phyloP scores from a whole-genome alignment of 768 basidiomycete genomes.

The Pleurotus platypus region DNA sequence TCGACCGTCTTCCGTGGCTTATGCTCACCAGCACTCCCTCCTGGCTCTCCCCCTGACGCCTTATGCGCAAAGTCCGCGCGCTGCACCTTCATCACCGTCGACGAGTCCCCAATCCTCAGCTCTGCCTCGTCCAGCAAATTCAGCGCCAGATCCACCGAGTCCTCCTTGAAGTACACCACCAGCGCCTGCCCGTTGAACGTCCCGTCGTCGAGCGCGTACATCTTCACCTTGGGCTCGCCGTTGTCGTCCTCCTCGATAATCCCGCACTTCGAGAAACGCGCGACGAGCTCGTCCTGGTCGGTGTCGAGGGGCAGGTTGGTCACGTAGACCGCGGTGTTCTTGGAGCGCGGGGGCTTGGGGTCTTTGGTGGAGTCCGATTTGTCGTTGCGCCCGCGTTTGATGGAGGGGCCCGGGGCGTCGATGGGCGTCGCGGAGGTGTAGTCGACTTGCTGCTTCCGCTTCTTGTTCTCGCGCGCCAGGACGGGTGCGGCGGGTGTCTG shows the following conservation, averaged over 20 bases:
- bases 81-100: constrained; percentile 68
- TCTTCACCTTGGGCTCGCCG: constrained; percentile 92
- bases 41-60: constrained; percentile 32
- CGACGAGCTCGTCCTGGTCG: constrained; percentile 69
- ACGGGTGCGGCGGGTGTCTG: constrained; percentile 91
- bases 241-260: constrained; percentile 89
- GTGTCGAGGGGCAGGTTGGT: constrained; percentile 78
- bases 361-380: constrained; percentile 33
- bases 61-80: constrained; percentile 82
- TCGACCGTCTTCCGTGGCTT: constrained; percentile 63
- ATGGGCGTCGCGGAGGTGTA: constrained; percentile 53
- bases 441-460: constrained; percentile 72
- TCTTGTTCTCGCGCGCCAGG: constrained; percentile 74
- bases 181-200: constrained; percentile 91
- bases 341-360: constrained; percentile 60
- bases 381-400: constrained; percentile 66
- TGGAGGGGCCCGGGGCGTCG: constrained; percentile 43
- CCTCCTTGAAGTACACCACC: constrained; percentile 97
- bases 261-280: constrained; percentile 88
- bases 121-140: constrained; percentile 91
- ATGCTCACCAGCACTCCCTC: constrained; percentile 31
- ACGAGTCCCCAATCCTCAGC: constrained; percentile 75
- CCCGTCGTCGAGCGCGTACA: constrained; percentile 88
- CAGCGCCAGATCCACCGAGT: constrained; percentile 83
- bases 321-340: constrained; percentile 92